Conservation (phyloP, 257 asterid species). For the Nyctanthes arbortristis region DNA sequence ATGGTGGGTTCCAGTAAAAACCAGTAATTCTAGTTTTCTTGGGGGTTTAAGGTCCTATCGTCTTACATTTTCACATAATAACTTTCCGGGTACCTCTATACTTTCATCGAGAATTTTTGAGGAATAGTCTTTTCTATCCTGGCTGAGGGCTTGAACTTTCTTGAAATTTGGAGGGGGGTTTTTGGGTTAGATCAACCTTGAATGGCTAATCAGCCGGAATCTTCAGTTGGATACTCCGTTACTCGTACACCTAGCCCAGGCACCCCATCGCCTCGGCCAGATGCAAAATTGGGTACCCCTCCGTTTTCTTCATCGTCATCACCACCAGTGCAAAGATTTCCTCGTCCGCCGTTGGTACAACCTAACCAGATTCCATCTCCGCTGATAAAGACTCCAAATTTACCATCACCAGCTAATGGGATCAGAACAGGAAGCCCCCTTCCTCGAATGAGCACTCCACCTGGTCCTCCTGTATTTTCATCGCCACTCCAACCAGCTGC, state of each 20-base stretch:
- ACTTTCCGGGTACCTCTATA: not conserved
- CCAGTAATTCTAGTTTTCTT: not conserved
- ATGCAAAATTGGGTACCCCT: constrained; percentile 42
- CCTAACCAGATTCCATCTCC: constrained; percentile 70
- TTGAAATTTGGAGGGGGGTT: not conserved
- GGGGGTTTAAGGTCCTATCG: not conserved
- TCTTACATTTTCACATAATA: not conserved
- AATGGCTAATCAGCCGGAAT: constrained; percentile 65
- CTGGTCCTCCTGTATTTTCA: constrained; percentile 94
- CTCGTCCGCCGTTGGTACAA: constrained; percentile 60
- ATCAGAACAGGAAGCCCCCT: constrained; percentile 57
- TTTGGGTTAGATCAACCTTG: constrained; percentile 10
- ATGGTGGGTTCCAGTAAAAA: not conserved
- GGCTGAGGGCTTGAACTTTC: not conserved
- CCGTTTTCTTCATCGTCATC: constrained; percentile 41
- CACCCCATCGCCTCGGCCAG: constrained; percentile 24
- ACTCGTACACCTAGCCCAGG: constrained; percentile 31
- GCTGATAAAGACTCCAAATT: constrained; percentile 61
- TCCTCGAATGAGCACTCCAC: constrained; percentile 93
- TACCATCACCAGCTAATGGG: constrained; percentile 66
- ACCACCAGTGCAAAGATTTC: constrained; percentile 51
- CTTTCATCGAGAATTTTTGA: not conserved
- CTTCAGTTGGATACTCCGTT: constrained; percentile 45
- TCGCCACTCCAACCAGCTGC: constrained; percentile 97
- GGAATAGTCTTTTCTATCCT: not conserved